phyloP scores from a whole-genome alignment of 1,284 basidiomycete genomes.

The Erythrobasidium hasegawianum region DNA sequence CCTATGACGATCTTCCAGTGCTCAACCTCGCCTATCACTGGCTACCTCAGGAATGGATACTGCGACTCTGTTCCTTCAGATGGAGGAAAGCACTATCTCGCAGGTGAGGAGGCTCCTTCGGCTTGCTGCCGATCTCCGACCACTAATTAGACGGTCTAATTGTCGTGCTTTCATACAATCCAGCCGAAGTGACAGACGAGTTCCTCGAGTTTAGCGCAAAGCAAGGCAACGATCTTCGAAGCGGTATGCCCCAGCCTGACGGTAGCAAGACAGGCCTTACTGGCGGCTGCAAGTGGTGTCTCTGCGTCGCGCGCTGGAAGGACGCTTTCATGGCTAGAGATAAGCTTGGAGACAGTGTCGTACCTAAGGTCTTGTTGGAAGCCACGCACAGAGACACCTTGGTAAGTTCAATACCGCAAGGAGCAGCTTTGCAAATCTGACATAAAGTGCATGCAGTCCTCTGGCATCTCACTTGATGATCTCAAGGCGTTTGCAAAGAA shows the following conservation, averaged over 20 bases:
- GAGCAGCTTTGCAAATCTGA: too few relatives aligned
- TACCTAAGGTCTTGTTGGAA: slow-evolving; percentile 27
- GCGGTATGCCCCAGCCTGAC: slow-evolving; percentile 23
- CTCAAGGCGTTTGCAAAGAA: slow-evolving; percentile 4
- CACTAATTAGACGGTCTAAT: too few relatives aligned
- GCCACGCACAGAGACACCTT: slow-evolving; percentile 26
- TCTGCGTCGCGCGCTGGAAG: slow-evolving; percentile 33
- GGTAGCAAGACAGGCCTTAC: slow-evolving; percentile 2
- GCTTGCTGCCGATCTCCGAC: not conserved
- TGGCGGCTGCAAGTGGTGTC: slow-evolving; percentile 34
- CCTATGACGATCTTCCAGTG: slow-evolving; percentile 1
- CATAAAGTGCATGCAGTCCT: not conserved
- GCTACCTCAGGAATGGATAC: slow-evolving; percentile 31
- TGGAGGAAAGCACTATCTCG: slow-evolving; percentile 13
- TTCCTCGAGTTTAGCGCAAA: slow-evolving; percentile 32
- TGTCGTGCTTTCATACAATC: too few relatives aligned
- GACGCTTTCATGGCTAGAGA: slow-evolving; percentile 28
- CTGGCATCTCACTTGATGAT: slow-evolving; percentile 1
- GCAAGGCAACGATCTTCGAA: slow-evolving; percentile 29
- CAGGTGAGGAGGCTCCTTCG: not conserved
- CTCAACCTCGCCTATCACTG: slow-evolving; percentile 22
- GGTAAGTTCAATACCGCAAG: slow-evolving; percentile 8
- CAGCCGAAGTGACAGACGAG: slow-evolving; percentile 28
- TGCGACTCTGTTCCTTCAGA: slow-evolving; percentile 24
- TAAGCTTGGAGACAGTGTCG: slow-evolving; percentile 18